A percentile compares a stretch with the other conserved stretches of the same genome.
These are phyloP conservation scores for Aspergillus haitiensis DNA, from an alignment of 495 filamentous ascomycete genomes.

Conservation along the genomic window DNA sequence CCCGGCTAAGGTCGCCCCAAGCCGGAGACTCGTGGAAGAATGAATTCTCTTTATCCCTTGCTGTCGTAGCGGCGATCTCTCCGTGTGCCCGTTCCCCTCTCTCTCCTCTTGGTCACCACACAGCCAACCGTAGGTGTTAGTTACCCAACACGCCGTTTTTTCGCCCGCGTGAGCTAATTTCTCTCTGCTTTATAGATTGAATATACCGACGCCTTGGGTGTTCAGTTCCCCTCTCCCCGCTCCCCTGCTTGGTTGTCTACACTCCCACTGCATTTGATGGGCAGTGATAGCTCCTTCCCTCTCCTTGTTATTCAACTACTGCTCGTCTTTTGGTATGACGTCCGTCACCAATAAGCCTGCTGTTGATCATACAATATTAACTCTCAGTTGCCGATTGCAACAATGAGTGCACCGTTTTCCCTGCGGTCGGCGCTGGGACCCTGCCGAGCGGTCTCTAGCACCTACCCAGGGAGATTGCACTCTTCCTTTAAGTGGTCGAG, in stretches of 20 bases:
- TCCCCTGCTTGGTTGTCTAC: background rate
- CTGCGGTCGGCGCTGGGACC: conserved; percentile 37
- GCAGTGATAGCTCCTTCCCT: background rate
- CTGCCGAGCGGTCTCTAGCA: conserved; percentile 32
- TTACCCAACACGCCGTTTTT: background rate
- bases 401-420: conserved; percentile 36
- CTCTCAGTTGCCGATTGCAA: conserved; percentile 9
- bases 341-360: background rate
- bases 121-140: conserved; percentile 7
- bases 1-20: conserved; percentile 11
- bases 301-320: background rate
- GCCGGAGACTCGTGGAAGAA: conserved; percentile 26
- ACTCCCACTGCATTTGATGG: background rate
- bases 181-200: background rate
- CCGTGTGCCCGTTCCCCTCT: conserved; percentile 15
- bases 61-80: conserved; percentile 15
- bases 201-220: background rate
- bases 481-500: conserved; percentile 23
- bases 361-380: background rate
- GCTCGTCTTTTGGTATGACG: conserved; percentile 13
- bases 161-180: conserved; percentile 1
- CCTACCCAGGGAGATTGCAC: conserved; percentile 30
- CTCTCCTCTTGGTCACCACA: conserved; percentile 4
- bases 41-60: conserved; percentile 19
- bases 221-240: conserved; percentile 1